Evolutionary conservation across 2,329 filamentous ascomycete species (phyloP), one percentile per base, ranked within the genome.

Genomic region (Lachnellula arida): DNA sequence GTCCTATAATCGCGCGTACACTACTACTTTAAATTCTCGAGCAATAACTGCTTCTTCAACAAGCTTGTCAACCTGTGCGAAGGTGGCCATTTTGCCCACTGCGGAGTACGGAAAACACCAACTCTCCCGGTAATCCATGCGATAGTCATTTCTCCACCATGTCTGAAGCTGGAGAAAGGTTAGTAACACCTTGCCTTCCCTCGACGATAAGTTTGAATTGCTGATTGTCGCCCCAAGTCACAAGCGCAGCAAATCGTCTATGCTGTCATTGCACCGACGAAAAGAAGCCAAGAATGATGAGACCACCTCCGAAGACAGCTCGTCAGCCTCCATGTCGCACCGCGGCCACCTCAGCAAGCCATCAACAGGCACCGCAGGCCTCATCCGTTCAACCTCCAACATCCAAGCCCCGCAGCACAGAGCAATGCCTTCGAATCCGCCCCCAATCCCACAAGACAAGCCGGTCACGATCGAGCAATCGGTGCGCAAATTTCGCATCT

Each of bases 401-500:
- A 15, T 63, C 9, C 55, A 62, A 9, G 25, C 51, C n/a, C 32
- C 53, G 11, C 42, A 63, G 5, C 56, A 55, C 59, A 54, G 28
- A 7, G 40, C 54, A 23, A 58, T 60, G 53, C 50, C 62, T 23
- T 19, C 56, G 19, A 44, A 19, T 51, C 58, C 40, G 14, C 56
- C 22, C 50, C 61, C 19, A 44, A n/a, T 23, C 15, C 39, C 39
- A 17, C 62, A 58, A 34, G 69, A 70, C 17, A 70, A 69, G 34
- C 57, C 63, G 4, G 58, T 75, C 60, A 85, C 84, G 23, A 88
- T 99, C 56, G 92, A 99, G 70, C 91, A 96, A 72, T 97, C 93
- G 0, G 91, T 99, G 52, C 85, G 88, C 69, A 92, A 96, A 63
- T 99, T 99, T 73, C 86, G 92, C 63, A 84, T 97, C 47, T 96